Conservation (phyloP, 2,329 filamentous ascomycete genomes). For the Colletotrichum theobromicola region DNA sequence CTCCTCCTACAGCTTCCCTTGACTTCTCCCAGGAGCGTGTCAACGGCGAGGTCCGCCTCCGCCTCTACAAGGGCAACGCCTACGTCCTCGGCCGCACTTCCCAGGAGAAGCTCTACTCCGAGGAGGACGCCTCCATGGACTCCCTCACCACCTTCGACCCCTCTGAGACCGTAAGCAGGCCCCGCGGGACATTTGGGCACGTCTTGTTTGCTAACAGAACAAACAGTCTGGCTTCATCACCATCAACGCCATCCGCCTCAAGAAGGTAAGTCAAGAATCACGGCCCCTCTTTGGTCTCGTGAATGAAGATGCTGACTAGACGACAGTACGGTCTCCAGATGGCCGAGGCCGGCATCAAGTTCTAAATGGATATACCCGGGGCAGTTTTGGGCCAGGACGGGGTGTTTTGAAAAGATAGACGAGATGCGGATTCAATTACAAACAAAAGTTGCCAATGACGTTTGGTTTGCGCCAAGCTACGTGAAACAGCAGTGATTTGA, state of each 20-base stretch:
- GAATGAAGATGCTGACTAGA: not conserved
- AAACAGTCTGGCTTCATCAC: conserved; percentile 59
- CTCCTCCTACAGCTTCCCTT: not conserved
- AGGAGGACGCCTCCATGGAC: conserved; percentile 56
- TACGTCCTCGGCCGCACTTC: conserved; percentile 52
- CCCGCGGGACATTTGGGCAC: not conserved
- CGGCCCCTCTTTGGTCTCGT: accelerated
- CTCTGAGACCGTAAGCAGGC: conserved; percentile 36
- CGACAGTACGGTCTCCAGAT: conserved; percentile 47
- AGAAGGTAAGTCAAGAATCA: conserved; percentile 42
- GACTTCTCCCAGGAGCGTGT: conserved; percentile 18
- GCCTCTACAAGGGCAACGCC: conserved; percentile 45
- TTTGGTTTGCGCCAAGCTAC: not conserved
- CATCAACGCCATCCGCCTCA: conserved; percentile 70
- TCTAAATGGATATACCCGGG: not conserved
- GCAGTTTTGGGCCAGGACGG: not conserved
- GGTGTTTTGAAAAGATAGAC: not conserved
- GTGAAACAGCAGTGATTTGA: not conserved
- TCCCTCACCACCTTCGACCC: conserved; percentile 48
- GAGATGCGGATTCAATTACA: not conserved
- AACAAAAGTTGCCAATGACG: not conserved
- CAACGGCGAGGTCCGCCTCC: conserved; percentile 30
- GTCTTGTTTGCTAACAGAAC: not conserved
- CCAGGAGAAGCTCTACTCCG: conserved; percentile 55
- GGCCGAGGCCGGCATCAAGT: conserved; percentile 36